phyloP scores from a whole-genome alignment of 306 rosid genomes.

The Cicer pinnatifidum region DNA sequence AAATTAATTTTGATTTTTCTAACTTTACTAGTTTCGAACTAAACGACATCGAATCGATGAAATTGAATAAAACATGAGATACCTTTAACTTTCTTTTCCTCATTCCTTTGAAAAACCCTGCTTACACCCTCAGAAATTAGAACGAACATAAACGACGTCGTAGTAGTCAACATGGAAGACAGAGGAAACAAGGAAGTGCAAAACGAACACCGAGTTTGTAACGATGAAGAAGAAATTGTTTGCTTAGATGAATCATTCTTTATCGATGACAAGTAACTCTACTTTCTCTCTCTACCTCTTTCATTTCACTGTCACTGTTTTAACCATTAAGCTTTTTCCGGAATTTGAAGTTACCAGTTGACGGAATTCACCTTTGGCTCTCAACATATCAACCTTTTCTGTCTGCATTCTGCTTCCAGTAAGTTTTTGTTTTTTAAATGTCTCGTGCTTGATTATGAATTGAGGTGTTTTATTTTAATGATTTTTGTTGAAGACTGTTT shows the following conservation, averaged over 20 bases:
- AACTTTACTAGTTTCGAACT: no score
- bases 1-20: no score
- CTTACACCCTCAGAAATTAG: neutral
- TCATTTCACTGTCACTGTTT: conserved; percentile 5
- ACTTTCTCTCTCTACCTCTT: conserved; percentile 9
- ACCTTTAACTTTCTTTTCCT: neutral
- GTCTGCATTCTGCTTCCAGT: conserved; percentile 92
- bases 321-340: neutral
- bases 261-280: conserved; percentile 68
- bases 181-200: conserved; percentile 16
- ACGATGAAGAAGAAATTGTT: conserved; percentile 67
- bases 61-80: neutral
- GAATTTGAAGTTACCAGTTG: conserved; percentile 72
- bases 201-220: conserved; percentile 24
- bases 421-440: conserved; percentile 39
- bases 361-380: conserved; percentile 82
- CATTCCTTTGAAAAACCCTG: neutral
- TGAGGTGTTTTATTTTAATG: no score
- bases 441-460: no score
- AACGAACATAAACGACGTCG: conserved; percentile 33
- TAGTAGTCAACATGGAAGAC: conserved; percentile 39
- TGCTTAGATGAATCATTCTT: conserved; percentile 82
- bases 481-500: no score
- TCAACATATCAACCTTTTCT: conserved; percentile 68
- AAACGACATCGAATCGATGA: neutral